Conservation (phyloP, 306 rosid genomes). For the Trifolium fragiferum region DNA sequence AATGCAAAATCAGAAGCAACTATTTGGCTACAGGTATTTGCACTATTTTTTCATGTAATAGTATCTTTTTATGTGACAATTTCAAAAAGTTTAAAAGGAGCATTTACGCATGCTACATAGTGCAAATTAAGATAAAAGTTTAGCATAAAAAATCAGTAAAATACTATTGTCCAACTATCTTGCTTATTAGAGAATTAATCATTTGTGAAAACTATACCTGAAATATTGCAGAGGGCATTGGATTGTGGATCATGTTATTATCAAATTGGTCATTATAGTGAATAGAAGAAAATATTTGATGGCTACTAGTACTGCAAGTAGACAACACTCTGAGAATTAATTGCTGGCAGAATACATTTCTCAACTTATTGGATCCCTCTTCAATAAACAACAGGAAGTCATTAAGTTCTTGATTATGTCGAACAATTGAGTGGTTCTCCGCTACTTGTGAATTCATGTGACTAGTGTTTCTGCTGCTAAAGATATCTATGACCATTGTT, state of each 20-base stretch:
- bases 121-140: background rate
- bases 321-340: slow-evolving; percentile 50
- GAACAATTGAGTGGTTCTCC: slow-evolving; percentile 40
- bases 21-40: background rate
- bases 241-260: slow-evolving; percentile 35
- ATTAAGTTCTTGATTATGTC: slow-evolving; percentile 50
- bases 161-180: too few species aligned
- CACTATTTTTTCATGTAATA: background rate
- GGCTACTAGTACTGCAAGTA: slow-evolving; percentile 36
- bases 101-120: background rate
- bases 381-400: slow-evolving; percentile 50
- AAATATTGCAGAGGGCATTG: slow-evolving; percentile 60
- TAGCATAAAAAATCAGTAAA: too few species aligned
- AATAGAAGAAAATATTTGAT: slow-evolving; percentile 41
- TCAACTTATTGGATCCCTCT: slow-evolving; percentile 57
- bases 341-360: slow-evolving; percentile 60
- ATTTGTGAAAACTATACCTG: slow-evolving; percentile 54
- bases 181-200: too few species aligned
- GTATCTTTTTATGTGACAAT: background rate
- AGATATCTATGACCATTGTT: slow-evolving; percentile 46
- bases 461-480: slow-evolving; percentile 36
- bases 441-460: slow-evolving; percentile 36
- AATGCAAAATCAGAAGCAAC: slow-evolving; percentile 1
- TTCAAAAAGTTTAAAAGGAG: background rate
- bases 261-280: slow-evolving; percentile 42